These are phyloP conservation scores for Acacia confusa DNA, from an alignment of 306 rosid species.

Conservation along the genomic window DNA sequence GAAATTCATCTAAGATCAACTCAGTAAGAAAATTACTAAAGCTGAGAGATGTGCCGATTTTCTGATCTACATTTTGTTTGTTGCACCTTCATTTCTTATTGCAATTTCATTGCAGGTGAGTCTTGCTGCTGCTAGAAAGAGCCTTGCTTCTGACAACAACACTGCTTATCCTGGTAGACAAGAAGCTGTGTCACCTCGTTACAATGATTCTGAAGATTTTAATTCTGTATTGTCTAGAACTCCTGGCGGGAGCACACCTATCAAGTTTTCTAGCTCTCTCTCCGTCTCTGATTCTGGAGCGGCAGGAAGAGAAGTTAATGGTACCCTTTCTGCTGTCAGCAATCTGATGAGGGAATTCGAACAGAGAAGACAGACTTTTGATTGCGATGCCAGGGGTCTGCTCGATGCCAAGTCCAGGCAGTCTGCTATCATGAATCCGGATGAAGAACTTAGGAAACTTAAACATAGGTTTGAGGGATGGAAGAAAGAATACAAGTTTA, in stretches of 20 bases:
- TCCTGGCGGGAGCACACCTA: constrained; percentile 69
- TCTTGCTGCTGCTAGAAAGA: constrained; percentile 83
- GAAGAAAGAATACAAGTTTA: constrained; percentile 89
- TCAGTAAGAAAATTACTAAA: background rate
- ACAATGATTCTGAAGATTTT: constrained; percentile 71
- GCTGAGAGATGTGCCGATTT: constrained; percentile 23
- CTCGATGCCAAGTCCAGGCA: constrained; percentile 58
- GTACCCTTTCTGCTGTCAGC: constrained; percentile 58
- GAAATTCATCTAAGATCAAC: background rate
- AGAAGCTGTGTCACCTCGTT: constrained; percentile 47
- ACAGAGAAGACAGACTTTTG: constrained; percentile 61
- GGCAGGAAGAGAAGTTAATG: constrained; percentile 56
- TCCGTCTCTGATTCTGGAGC: constrained; percentile 49
- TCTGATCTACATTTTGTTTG: background rate
- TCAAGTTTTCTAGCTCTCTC: constrained; percentile 43
- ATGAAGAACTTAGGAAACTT: constrained; percentile 72
- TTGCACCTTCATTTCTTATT: constrained; percentile 21
- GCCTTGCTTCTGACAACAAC: constrained; percentile 57
- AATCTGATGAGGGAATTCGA: constrained; percentile 82
- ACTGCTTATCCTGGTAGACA: constrained; percentile 53
- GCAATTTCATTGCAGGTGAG: constrained; percentile 63
- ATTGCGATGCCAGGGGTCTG: constrained; percentile 66
- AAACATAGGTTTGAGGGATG: constrained; percentile 71
- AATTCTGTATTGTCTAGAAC: constrained; percentile 67
- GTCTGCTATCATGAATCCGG: constrained; percentile 37